These are phyloP conservation scores for Xylaria sp. DNA, from an alignment of 2,329 filamentous ascomycete species.

Conservation along the genomic window DNA sequence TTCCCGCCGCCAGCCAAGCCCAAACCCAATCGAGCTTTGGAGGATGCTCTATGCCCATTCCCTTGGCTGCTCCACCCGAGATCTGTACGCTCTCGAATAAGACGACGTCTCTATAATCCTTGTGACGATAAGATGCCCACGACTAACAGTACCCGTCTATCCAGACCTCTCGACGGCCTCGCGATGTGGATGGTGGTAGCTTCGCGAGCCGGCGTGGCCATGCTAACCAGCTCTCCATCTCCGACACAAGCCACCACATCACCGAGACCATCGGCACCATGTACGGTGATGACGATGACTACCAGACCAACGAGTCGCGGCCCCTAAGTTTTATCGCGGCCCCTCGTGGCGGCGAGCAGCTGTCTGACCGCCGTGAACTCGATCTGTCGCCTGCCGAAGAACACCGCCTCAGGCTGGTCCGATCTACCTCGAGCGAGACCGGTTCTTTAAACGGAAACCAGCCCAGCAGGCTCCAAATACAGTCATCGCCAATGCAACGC, in stretches of 20 bases:
- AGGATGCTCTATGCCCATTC: conserved; percentile 17
- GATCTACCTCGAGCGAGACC: conserved; percentile 55
- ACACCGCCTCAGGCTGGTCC: conserved; percentile 54
- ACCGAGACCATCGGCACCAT: conserved; percentile 92
- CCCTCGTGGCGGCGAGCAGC: conserved; percentile 63
- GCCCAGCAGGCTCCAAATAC: conserved; percentile 57
- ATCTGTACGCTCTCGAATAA: conserved; percentile 2
- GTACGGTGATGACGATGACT: conserved; percentile 80
- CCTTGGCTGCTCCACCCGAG: conserved; percentile 14
- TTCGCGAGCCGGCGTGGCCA: conserved; percentile 69
- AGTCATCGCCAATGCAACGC: conserved; percentile 53
- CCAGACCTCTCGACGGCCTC: conserved; percentile 68
- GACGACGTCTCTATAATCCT: background rate
- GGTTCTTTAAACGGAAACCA: conserved; percentile 48
- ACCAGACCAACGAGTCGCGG: conserved; percentile 59
- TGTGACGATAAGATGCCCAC: background rate
- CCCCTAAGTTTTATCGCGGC: conserved; percentile 79
- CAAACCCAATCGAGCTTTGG: conserved; percentile 8
- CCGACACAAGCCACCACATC: conserved; percentile 91
- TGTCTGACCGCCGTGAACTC: conserved; percentile 50
- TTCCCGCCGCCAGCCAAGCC: conserved; percentile 13
- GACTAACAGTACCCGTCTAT: conserved; percentile 34
- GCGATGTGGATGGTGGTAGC: conserved; percentile 63
- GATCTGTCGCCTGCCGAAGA: conserved; percentile 51
- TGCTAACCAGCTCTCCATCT: conserved; percentile 71